phyloP scores from a whole-genome alignment of 257 asterid genomes.

The Dorcoceras hygrometricum region DNA sequence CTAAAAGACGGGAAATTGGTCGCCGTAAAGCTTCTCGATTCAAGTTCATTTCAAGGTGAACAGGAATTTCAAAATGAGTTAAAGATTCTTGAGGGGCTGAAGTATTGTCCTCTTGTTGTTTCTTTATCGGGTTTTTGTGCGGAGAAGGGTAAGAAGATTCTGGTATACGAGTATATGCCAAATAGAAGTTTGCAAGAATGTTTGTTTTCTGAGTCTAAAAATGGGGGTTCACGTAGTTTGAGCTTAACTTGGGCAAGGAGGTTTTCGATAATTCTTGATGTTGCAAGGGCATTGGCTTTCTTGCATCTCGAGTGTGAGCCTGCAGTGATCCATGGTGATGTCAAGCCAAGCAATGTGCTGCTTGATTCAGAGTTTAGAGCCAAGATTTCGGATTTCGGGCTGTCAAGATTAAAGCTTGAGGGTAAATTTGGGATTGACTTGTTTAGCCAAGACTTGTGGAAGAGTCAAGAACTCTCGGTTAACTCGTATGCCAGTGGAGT shows the following conservation, averaged over 20 bases:
- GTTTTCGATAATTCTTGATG: constrained; percentile 59
- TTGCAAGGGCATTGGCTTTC: constrained; percentile 77
- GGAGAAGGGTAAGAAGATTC: constrained; percentile 53
- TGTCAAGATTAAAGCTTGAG: constrained; percentile 83
- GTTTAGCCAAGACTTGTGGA: constrained; percentile 79
- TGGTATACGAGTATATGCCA: constrained; percentile 93
- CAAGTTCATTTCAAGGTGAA: constrained; percentile 62
- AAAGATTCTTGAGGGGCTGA: constrained; percentile 75
- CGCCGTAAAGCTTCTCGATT: constrained; percentile 73
- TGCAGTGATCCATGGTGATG: constrained; percentile 94
- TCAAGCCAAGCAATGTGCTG: constrained; percentile 94
- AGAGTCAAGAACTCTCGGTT: constrained; percentile 75
- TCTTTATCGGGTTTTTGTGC: constrained; percentile 75
- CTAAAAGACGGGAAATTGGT: constrained; percentile 73
- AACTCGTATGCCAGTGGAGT: constrained; percentile 41
- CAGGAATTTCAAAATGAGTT: constrained; percentile 90
- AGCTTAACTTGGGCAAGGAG: constrained; percentile 77
- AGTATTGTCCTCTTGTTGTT: constrained; percentile 49
- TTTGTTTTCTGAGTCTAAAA: constrained; percentile 53
- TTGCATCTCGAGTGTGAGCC: constrained; percentile 94
- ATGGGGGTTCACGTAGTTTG: constrained; percentile 22
- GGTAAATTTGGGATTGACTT: constrained; percentile 70
- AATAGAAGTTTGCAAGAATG: constrained; percentile 84
- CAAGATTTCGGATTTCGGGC: constrained; percentile 93
- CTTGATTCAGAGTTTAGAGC: constrained; percentile 76